Evolutionary conservation across 2,329 filamentous ascomycete genomes (phyloP).

Genomic region (Purpureocillium takamizusanense): DNA sequence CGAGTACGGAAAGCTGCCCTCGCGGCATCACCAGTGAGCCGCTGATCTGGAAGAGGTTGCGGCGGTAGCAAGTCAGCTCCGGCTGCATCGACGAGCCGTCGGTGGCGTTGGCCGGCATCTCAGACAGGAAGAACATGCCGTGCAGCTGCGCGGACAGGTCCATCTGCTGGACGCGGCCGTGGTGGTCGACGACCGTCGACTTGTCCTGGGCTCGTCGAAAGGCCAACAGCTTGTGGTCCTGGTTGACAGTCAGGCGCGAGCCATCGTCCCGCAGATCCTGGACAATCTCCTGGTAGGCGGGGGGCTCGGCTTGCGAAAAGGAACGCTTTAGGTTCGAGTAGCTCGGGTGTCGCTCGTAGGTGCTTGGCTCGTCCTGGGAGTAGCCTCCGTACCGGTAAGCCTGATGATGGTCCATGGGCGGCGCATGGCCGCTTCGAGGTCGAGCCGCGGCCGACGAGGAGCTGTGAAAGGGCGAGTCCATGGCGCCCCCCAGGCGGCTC

Average conservation of each 20-base stretch:
- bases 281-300: constrained; percentile 51
- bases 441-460: constrained; percentile 36
- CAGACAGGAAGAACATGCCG: constrained; percentile 83
- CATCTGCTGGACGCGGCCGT: constrained; percentile 51
- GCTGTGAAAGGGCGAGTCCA: constrained; percentile 40
- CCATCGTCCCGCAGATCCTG: constrained; percentile 51
- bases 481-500: constrained; percentile 38
- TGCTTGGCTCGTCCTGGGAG: constrained; percentile 43
- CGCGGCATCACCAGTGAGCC: constrained; percentile 77
- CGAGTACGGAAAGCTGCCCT: constrained; percentile 69
- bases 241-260: constrained; percentile 47
- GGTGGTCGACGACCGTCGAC: constrained; percentile 49
- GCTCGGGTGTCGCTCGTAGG: constrained; percentile 44
- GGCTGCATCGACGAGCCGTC: constrained; percentile 55
- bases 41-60: constrained; percentile 93
- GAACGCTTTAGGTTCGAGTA: constrained; percentile 48
- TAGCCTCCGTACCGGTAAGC: constrained; percentile 46
- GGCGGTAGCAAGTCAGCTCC: constrained; percentile 90
- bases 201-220: constrained; percentile 51
- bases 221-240: constrained; percentile 52
- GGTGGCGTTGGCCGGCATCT: constrained; percentile 57
- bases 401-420: constrained; percentile 38
- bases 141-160: constrained; percentile 66
- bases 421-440: constrained; percentile 39
- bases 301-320: constrained; percentile 46